phyloP scores from a whole-genome alignment of 441 rosid genomes.

The Adansonia gregorii region DNA sequence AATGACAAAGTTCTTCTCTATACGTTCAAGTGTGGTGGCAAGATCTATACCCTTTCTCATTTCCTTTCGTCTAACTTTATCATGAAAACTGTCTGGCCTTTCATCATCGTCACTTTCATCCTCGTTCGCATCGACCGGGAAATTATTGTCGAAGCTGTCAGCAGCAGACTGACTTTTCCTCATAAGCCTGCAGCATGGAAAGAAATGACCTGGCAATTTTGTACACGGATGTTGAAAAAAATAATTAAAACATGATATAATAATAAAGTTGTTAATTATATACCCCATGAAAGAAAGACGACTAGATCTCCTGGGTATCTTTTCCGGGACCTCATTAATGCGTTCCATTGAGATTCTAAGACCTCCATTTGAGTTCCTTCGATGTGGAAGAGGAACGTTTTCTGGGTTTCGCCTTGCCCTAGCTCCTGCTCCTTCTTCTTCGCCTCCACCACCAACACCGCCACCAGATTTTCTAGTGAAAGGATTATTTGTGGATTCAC shows the following conservation, averaged over 20 bases:
- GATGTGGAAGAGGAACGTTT: constrained; percentile 46
- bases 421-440: constrained; percentile 45
- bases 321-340: constrained; percentile 76
- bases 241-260: not conserved
- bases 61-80: constrained; percentile 82
- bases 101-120: constrained; percentile 50
- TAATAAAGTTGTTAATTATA: not conserved
- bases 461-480: constrained; percentile 57
- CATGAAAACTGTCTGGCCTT: constrained; percentile 74
- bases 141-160: constrained; percentile 47
- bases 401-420: constrained; percentile 60
- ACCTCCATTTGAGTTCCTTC: constrained; percentile 52
- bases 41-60: constrained; percentile 99
- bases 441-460: constrained; percentile 40
- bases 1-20: constrained; percentile 97
- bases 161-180: constrained; percentile 53
- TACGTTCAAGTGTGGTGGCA: constrained; percentile 98
- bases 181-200: constrained; percentile 45
- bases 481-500: constrained; percentile 68
- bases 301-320: constrained; percentile 60
- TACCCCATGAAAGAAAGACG: constrained; percentile 90
- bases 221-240: no score
- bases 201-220: not conserved
- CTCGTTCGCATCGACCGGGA: constrained; percentile 45
- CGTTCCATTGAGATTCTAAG: constrained; percentile 71